These are phyloP conservation scores for Ligustrum vulgare DNA, from an alignment of 257 asterid genomes.

Conservation along the genomic window DNA sequence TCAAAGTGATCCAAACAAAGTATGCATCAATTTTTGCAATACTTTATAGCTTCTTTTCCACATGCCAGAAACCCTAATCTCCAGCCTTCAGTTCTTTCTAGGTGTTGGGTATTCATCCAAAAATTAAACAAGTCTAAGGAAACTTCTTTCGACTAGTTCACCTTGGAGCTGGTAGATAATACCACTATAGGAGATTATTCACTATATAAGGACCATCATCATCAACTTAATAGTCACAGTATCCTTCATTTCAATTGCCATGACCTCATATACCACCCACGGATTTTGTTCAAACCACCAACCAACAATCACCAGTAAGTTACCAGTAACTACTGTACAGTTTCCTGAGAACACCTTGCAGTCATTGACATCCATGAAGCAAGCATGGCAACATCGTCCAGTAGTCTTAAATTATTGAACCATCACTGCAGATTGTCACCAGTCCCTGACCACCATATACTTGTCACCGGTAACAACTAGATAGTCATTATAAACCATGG, in stretches of 20 bases:
- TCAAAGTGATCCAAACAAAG: neutral
- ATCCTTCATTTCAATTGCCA: neutral
- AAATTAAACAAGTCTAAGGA: neutral
- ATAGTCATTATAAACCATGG: neutral
- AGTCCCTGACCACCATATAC: neutral
- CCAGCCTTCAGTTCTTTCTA: neutral
- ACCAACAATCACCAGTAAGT: neutral
- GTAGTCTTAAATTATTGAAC: neutral
- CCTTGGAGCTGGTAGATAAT: neutral
- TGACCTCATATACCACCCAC: neutral
- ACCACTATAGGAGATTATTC: neutral
- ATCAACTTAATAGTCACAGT: conserved; percentile 7
- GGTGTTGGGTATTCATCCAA: neutral
- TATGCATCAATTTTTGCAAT: neutral
- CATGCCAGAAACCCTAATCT: neutral
- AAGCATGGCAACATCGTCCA: neutral
- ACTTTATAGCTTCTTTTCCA: neutral
- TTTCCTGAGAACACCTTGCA: too few relatives aligned
- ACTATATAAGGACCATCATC: neutral
- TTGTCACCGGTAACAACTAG: neutral
- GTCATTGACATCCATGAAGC: neutral
- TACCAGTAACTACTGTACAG: neutral
- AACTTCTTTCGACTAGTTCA: neutral
- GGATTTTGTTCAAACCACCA: neutral
- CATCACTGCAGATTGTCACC: neutral